phyloP scores from a whole-genome alignment of 2,329 filamentous ascomycete genomes.

The Chrysoporthe deuterocubensis region DNA sequence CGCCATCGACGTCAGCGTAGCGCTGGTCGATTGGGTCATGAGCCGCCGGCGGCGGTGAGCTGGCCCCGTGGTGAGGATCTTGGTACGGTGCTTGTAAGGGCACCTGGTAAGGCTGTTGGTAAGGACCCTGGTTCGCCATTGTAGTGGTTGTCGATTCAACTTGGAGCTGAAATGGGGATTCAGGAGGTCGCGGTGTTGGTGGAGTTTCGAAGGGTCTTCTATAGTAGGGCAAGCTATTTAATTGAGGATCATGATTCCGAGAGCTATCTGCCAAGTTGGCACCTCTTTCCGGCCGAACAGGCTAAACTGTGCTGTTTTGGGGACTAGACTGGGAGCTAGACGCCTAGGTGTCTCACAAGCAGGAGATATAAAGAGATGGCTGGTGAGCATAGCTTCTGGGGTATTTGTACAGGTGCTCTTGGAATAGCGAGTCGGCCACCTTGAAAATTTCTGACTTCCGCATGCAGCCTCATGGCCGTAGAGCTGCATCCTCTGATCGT shows the following conservation, averaged over 20 bases:
- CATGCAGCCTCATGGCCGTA: background rate
- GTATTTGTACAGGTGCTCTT: background rate
- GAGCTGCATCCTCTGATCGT: background rate
- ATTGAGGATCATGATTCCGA: background rate
- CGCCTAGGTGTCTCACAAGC: background rate
- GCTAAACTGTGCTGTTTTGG: background rate
- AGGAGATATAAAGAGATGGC: background rate
- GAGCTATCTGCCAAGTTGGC: background rate
- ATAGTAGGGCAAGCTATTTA: background rate
- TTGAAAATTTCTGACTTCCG: background rate
- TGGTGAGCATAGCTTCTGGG: background rate
- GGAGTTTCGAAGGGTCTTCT: background rate
- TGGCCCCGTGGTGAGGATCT: constrained; percentile 1
- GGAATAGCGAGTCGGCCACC: background rate
- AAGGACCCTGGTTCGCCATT: background rate
- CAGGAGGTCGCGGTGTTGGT: background rate
- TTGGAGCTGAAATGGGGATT: background rate
- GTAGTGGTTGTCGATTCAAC: background rate
- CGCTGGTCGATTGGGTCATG: constrained; percentile 43
- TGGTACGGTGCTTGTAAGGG: constrained; percentile 9
- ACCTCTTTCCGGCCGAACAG: background rate
- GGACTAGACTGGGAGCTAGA: background rate
- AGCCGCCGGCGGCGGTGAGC: background rate
- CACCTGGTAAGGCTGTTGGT: constrained; percentile 8
- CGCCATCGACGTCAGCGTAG: background rate